phyloP scores from a whole-genome alignment of 805 yeast species.

The Candida glaebosa region DNA sequence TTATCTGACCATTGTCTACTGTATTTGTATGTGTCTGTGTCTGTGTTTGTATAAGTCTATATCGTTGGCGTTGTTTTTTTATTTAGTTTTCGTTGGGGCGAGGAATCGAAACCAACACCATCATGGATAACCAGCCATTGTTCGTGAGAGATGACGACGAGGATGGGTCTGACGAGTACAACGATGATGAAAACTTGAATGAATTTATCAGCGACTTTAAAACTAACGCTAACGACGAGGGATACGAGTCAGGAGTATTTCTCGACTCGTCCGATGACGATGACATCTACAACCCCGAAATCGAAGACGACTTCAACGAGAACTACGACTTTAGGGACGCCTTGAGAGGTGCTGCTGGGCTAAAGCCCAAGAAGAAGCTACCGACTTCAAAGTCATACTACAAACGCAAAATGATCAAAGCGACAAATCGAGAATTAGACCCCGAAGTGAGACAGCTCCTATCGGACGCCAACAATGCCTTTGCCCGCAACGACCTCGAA shows the following conservation, averaged over 20 bases:
- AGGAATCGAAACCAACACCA: not conserved
- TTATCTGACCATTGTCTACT: too few relatives aligned
- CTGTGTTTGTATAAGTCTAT: too few relatives aligned
- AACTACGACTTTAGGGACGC: conserved; percentile 56
- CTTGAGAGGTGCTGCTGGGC: conserved; percentile 64
- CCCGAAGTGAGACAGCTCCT: conserved; percentile 70
- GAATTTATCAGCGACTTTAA: conserved; percentile 8
- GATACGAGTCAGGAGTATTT: conserved; percentile 3
- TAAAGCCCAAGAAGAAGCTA: conserved; percentile 43
- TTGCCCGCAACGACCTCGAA: conserved; percentile 59
- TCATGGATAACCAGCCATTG: too few relatives aligned
- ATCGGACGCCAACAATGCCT: conserved; percentile 77
- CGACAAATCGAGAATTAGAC: conserved; percentile 46
- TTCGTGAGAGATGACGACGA: conserved; percentile 3
- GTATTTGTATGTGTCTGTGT: too few relatives aligned
- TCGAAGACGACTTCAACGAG: conserved; percentile 39
- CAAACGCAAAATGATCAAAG: conserved; percentile 33
- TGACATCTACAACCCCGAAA: conserved; percentile 8
- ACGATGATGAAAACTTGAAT: conserved; percentile 10
- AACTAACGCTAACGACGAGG: conserved; percentile 5
- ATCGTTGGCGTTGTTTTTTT: too few relatives aligned
- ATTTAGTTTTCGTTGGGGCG: not conserved
- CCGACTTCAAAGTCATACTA: conserved; percentile 33
- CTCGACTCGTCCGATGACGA: conserved; percentile 5
- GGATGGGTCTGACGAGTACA: conserved; percentile 5